Base-by-base conservation (phyloP, 75 land plant genomes). In the Sequoia sempervirens region DNA sequence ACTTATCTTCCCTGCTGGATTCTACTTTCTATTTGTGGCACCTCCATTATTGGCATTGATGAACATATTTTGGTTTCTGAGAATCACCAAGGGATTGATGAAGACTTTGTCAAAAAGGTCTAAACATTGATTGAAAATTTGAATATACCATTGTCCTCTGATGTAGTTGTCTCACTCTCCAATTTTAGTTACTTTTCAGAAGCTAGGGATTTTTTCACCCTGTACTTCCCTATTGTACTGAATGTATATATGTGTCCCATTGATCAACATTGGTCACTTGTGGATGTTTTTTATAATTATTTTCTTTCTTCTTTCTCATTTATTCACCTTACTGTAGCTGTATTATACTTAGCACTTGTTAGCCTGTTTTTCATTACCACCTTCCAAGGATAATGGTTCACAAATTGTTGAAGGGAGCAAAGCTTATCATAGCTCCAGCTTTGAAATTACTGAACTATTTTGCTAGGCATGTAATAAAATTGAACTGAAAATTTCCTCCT, bases 21-120 rank as follows among this genome's bases (percentile, higher is more conserved):
- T 82, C 76, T 82, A 89, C 43, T 84, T 90, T 75, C 85, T 92
- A 52, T 87, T 95, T 70, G 52, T 86, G 20, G 92, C 92, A 53
- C 99, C 97, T 20, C 66, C 91, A 5, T 83, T 85, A 32, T 81
- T 96, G 34, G 86, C 72, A 30, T 56, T 87, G 50, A 90, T 96
- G 95, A 96, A 96, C 83, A 56, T 93, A 66, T 84, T 89, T 86
- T 96, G 97, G 99, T 96, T 96, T 80, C 79, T 64, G 74, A 93
- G 95, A 87, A 93, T 96, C 23, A 1, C 90, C 10, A 92, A 83
- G 40, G 95, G 95, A 23, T 13, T 94, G 66, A 88, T 58, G 88
- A 94, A 94, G 75, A 85, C 86, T 43, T 73, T 94, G 75, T 85
- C 91, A 50, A 94, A 90, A 79, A 90, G 83, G 85, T 30, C 80